Evolutionary conservation across 139 green algal genomes (phyloP), one percentile per base, ranked within the genome.

Genomic region (Chlamydomonas incerta): DNA sequence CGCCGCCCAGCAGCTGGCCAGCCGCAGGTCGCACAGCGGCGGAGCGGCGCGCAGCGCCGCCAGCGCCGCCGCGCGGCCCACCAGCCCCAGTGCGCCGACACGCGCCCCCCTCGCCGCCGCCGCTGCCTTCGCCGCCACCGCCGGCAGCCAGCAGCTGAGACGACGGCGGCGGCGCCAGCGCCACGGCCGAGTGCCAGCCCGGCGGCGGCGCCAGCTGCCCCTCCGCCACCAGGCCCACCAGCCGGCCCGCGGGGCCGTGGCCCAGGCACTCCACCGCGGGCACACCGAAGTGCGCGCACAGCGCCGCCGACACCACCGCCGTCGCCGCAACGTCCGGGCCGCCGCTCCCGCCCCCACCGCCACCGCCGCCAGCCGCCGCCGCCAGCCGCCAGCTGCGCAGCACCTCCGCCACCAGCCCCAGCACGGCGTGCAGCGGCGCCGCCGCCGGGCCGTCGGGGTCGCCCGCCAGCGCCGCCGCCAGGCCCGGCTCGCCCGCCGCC

Each of bases 201-300:
- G 74, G 50, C 14, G 68, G 52, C 20, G 80, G 80, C 17, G 80
- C 65, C 23, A 55, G 55, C 3, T 62, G n/a, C 24, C 2, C 3
- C 3, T 41, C 21, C 11, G 3, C 1, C 20, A 58, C 58, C 37
- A 55, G 65, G 0, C 0, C 26, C 28, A 83, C 9, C 31, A 89
- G 60, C 2, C 47, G 66, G 23, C 31, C 41, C 62, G 80, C 60
- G 66, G 77, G 71, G 28, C 86, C 86, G 60, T 89, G 86, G 8
- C 86, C 86, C 33, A 89, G 86, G n/a, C 20, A 31, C 72, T 89
- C 86, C 71, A 89, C 79, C 10, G 33, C 33, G 0, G 15, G 24
- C 31, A 89, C 79, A 31, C 79, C 79, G 35, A 80, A 87, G 67
- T 89, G 86, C 31, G 15, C 26, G 63, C 86, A 83, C 70, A 89